Evolutionary conservation across 306 rosid genomes (phyloP), one percentile per base, ranked within the genome.

Genomic region (Sechiopsis laciniata): DNA sequence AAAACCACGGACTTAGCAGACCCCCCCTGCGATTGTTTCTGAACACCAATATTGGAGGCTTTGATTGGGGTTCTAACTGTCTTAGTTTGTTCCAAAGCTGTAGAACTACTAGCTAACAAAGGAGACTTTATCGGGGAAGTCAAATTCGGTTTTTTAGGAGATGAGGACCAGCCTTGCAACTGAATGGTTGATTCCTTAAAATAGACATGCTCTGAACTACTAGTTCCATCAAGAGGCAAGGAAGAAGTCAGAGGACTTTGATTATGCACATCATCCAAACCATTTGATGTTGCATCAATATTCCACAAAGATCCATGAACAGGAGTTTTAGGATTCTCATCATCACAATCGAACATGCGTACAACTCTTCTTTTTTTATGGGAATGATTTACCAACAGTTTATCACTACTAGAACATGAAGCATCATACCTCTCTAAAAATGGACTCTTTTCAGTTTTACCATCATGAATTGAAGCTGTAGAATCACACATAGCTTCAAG

Each of bases 311-410:
- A 85, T 70, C 95, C 97, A 77, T 91, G 92, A 80, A 95, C 82
- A 10, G 96, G 99, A 78, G 99, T 95, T 83, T 89, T 95, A 17
- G 96, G 92, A 5, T 71, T 75, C 76, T 85, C 97, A 10, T 86
- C 94, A 15, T 89, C 96, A 0, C 87, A 90, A 42, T 84, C 96
- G 72, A 66, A 83, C 55, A 95, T 83, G 84, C 99, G 75, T 78
- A 95, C 97, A 76, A 96, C 97, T 80, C 95, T 86, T 52, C 96
- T 84, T 65, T 84, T 95, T 80, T 71, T 89, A 62, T 78, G 86
- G 9, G 54, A 81, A 58, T 81, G 89, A 62, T 77, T 79, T 50
- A 62, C 82, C 50, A 55, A 17, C 22, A 57, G 79, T 70, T 35
- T 75, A 61, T 73, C 79, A 72, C 78, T 83, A 76, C 68, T 81